Evolutionary conservation across 768 basidiomycete genomes (phyloP).

Genomic region (Tubosaeta sp.): DNA sequence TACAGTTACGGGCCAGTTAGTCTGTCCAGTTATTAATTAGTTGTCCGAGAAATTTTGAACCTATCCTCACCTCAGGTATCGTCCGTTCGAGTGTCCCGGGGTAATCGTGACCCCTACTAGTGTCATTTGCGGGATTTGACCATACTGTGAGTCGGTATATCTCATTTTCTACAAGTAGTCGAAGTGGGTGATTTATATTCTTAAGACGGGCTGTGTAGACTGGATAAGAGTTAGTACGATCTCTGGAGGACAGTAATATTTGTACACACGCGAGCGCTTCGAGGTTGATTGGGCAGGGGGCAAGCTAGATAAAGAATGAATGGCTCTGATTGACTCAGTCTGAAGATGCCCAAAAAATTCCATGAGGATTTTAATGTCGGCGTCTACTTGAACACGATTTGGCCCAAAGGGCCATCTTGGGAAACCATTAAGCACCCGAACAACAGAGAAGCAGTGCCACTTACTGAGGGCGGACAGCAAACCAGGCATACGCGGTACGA

Average conservation of each 20-base stretch:
- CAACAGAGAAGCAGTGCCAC: constrained; percentile 23
- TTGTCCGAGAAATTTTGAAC: neutral
- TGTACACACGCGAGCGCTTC: constrained; percentile 39
- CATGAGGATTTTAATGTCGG: constrained; percentile 81
- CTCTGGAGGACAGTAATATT: neutral
- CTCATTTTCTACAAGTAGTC: constrained; percentile 87
- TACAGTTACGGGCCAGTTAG: constrained; percentile 62
- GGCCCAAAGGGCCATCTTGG: constrained; percentile 94
- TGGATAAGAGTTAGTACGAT: constrained; percentile 21
- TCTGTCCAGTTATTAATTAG: constrained; percentile 32
- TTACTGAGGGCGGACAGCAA: constrained; percentile 88
- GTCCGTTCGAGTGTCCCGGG: constrained; percentile 52
- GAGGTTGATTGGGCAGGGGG: constrained; percentile 45
- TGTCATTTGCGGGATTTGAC: constrained; percentile 82
- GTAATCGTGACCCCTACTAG: constrained; percentile 62
- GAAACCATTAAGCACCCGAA: neutral
- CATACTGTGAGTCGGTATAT: constrained; percentile 83
- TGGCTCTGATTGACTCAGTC: constrained; percentile 63
- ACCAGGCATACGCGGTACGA: constrained; percentile 84
- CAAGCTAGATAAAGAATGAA: constrained; percentile 57
- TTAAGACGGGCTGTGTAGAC: constrained; percentile 61
- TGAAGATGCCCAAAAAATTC: constrained; percentile 81
- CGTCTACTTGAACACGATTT: constrained; percentile 83
- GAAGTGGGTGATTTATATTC: constrained; percentile 68
- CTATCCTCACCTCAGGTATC: constrained; percentile 52